phyloP scores from a whole-genome alignment of 768 basidiomycete species.

The Royoungia palumana region DNA sequence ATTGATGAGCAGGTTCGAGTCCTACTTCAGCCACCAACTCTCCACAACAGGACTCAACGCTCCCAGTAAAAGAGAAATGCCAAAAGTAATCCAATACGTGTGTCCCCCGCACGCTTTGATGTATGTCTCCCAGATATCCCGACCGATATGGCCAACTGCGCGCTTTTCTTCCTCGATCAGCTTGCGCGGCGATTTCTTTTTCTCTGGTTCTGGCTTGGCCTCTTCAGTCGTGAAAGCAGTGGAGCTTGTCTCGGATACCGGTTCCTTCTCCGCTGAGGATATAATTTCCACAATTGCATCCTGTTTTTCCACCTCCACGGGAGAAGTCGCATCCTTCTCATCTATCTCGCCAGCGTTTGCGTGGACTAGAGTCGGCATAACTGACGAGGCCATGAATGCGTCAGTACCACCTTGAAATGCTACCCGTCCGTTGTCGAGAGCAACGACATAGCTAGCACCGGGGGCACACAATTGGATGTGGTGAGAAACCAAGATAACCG shows the following conservation, averaged over 20 bases:
- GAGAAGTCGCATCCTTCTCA: conserved; percentile 39
- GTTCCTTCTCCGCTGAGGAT: conserved; percentile 21
- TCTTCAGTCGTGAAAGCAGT: conserved; percentile 38
- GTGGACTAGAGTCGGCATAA: conserved; percentile 65
- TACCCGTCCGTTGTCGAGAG: conserved; percentile 68
- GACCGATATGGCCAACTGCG: conserved; percentile 67
- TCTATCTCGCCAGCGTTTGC: conserved; percentile 41
- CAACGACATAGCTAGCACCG: conserved; percentile 77
- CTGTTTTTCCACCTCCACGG: conserved; percentile 1
- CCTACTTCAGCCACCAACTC: conserved; percentile 66
- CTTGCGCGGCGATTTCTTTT: conserved; percentile 70
- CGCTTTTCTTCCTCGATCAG: conserved; percentile 81
- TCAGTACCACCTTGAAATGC: conserved; percentile 66
- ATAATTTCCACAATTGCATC: conserved; percentile 16
- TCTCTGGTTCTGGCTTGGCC: conserved; percentile 36
- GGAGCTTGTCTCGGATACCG: conserved; percentile 42
- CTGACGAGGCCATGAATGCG: conserved; percentile 62
- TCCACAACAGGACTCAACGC: conserved; percentile 66
- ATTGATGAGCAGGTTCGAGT: neutral
- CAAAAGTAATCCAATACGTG: conserved; percentile 57
- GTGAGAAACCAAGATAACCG: conserved; percentile 89
- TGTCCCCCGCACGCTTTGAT: conserved; percentile 48
- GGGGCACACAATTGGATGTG: conserved; percentile 87
- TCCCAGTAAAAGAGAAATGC: conserved; percentile 48
- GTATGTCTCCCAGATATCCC: conserved; percentile 64